A percentile compares a stretch with the other conserved stretches of the same genome.
Evolutionary conservation across 371 early-diverging fungal genomes (phyloP).

Genomic region (Mucor piriformis): DNA sequence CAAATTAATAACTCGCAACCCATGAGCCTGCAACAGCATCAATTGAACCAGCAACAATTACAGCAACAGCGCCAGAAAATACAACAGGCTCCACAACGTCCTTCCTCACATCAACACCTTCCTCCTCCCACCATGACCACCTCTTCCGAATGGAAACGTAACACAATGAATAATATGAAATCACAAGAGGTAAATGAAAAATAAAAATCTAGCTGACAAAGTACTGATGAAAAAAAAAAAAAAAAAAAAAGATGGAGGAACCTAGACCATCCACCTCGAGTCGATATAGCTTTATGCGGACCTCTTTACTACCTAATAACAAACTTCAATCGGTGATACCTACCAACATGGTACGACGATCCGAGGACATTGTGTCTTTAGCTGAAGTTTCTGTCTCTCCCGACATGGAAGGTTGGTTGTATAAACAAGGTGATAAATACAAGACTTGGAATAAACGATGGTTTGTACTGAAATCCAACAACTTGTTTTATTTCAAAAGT

Average conservation of each 20-base stretch:
- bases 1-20: not conserved
- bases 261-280: not conserved
- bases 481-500: slow-evolving; percentile 65
- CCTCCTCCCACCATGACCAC: not conserved
- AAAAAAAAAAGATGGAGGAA: slow-evolving; percentile 2
- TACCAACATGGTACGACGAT: slow-evolving; percentile 9
- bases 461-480: slow-evolving; percentile 67
- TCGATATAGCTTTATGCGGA: slow-evolving; percentile 23
- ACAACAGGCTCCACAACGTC: slow-evolving; percentile 2
- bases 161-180: slow-evolving; percentile 16
- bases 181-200: slow-evolving; percentile 6
- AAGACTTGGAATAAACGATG: slow-evolving; percentile 70
- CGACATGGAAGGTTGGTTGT: slow-evolving; percentile 68
- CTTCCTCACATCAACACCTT: slow-evolving; percentile 7
- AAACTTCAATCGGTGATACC: slow-evolving; percentile 25
- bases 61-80: not conserved
- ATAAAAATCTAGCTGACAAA: not conserved
- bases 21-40: not conserved
- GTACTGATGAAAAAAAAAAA: no score
- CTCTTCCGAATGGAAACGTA: slow-evolving; percentile 17
- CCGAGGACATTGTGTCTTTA: slow-evolving; percentile 12
- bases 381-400: slow-evolving; percentile 27
- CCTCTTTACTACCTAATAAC: slow-evolving; percentile 21
- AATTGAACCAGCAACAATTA: not conserved
- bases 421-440: slow-evolving; percentile 69